Evolutionary conservation across 1,139 yeast species (phyloP).

Genomic region (Sugiyamaella pinicola): DNA sequence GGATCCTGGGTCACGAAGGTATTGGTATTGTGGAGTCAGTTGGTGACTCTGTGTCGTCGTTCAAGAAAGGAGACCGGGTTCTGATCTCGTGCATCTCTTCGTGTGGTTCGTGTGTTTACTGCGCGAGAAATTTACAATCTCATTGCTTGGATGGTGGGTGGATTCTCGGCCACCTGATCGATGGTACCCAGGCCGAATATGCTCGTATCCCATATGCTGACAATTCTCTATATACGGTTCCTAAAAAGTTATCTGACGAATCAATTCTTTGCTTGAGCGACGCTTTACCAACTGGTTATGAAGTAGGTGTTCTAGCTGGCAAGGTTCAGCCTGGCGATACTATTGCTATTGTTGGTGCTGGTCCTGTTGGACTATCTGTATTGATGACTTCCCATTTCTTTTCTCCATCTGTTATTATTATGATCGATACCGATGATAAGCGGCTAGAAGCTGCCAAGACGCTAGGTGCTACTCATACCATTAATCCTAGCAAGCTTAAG

Average conservation of each 20-base stretch:
- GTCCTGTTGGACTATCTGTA: conserved; percentile 52
- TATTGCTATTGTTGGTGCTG: conserved; percentile 54
- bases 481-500: conserved; percentile 43
- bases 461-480: conserved; percentile 47
- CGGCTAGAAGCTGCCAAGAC: conserved; percentile 47
- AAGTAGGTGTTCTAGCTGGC: conserved; percentile 49
- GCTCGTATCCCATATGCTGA: conserved; percentile 50
- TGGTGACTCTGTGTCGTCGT: conserved; percentile 44
- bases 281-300: conserved; percentile 52
- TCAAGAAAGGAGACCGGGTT: conserved; percentile 51
- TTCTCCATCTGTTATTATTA: conserved; percentile 46
- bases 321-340: conserved; percentile 46
- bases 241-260: conserved; percentile 43
- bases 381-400: conserved; percentile 45
- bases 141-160: conserved; percentile 52
- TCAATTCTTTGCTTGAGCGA: conserved; percentile 49
- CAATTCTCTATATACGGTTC: conserved; percentile 43
- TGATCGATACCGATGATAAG: conserved; percentile 49
- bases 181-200: conserved; percentile 46
- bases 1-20: conserved; percentile 58
- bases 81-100: conserved; percentile 51
- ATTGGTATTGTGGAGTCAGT: conserved; percentile 49
- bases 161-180: conserved; percentile 48
- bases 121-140: conserved; percentile 46
- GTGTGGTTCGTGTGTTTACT: conserved; percentile 57